Evolutionary conservation across 2,329 filamentous ascomycete genomes (phyloP), one percentile per base, ranked within the genome.

Genomic region (Xylariales sp.): DNA sequence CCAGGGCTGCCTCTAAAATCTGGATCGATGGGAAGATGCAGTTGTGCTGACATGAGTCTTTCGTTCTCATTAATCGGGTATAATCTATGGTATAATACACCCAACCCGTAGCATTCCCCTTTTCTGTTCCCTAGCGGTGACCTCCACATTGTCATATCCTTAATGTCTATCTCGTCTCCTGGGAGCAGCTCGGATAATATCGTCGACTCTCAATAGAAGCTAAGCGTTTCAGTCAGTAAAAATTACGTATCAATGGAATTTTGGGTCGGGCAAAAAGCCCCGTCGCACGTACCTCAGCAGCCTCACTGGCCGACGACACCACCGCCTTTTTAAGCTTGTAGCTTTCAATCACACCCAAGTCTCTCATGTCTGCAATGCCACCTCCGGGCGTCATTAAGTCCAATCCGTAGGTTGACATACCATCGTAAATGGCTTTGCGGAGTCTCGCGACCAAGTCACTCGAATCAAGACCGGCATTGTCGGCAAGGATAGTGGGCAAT

Each of bases 241-340:
- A 25, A 38, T 51, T 36, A 49, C n/a, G 48, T 23, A 50, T 60
- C 49, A 61, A 10, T 21, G 7, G 17, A 25, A 29, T 12, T 15
- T 30, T 7, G 7, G 7, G 7, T 30, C 15, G 28, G 28, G 5
- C 11, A 18, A n/a, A 19, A 6, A 29, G 34, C 11, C 15, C 19
- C 6, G 16, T 15, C 10, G 8, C 15, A 61, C 81, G 70, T 73
- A 94, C 88, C 78, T 98, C 93, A 49, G 93, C 90, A 46, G 93
- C 93, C 68, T 98, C 93, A 41, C 88, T 94, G 16, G 93, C 93
- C 44, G 89, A 95, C 37, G 86, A 94, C 36, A 98, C 93, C 38
- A 98, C 93, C n/a, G 93, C 93, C 61, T 81, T 85, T 79, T 98
- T 98, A 61, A 98, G 70, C 76, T 98, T 98, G 75, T 96, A 97